These are phyloP conservation scores for Arthroderma sp. DNA, from an alignment of 2,329 filamentous ascomycete genomes.

Conservation along the genomic window DNA sequence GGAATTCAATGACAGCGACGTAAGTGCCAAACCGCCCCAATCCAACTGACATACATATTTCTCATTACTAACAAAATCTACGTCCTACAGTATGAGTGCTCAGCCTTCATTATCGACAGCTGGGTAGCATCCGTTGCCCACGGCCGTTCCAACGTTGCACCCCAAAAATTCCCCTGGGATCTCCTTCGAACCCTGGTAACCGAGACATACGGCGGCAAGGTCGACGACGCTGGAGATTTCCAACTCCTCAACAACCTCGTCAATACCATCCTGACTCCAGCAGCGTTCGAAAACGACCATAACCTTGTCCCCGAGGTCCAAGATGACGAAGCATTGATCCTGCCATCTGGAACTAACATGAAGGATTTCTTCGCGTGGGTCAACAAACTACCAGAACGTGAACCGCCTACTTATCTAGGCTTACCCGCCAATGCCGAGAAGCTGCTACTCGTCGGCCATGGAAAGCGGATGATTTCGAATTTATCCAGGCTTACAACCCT, in stretches of 20 bases:
- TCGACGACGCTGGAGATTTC: conserved; percentile 83
- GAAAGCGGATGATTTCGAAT: conserved; percentile 70
- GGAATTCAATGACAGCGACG: conserved; percentile 99
- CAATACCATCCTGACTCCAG: conserved; percentile 62
- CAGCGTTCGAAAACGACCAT: conserved; percentile 85
- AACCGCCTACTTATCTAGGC: conserved; percentile 89
- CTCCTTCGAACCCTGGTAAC: conserved; percentile 82
- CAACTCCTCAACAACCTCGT: conserved; percentile 60
- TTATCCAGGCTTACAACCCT: conserved; percentile 73
- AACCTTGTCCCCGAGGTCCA: conserved; percentile 62
- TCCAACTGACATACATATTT: neutral
- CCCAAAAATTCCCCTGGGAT: conserved; percentile 89
- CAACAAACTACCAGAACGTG: conserved; percentile 78
- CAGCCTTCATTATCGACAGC: conserved; percentile 84
- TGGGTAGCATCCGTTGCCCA: conserved; percentile 78
- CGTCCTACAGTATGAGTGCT: conserved; percentile 72
- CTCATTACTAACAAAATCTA: conserved; percentile 2
- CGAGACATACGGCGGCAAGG: conserved; percentile 96
- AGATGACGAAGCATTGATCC: conserved; percentile 49
- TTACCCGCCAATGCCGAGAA: conserved; percentile 95
- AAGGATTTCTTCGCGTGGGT: conserved; percentile 87
- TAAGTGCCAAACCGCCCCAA: conserved; percentile 42
- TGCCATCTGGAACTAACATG: conserved; percentile 69
- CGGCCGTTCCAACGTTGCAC: conserved; percentile 82
- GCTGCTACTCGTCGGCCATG: conserved; percentile 75